These are phyloP conservation scores for Aspergillus udagawae DNA, from an alignment of 2,329 filamentous ascomycete species.

Conservation along the genomic window DNA sequence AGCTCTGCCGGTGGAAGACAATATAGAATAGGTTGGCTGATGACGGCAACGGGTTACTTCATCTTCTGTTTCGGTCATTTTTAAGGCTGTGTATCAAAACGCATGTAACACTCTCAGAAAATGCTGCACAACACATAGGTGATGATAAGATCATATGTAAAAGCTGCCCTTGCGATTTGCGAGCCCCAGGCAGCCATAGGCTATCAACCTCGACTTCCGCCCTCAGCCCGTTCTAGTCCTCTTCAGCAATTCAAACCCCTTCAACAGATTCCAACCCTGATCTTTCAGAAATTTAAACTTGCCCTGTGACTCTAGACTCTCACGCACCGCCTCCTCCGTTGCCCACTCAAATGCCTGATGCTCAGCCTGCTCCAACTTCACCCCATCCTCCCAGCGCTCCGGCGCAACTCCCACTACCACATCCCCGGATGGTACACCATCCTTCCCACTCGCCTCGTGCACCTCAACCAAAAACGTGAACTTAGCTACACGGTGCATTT, in stretches of 20 bases:
- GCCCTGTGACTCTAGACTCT: slow-evolving; percentile 10
- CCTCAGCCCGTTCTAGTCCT: neutral
- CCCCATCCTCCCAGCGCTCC: slow-evolving; percentile 16
- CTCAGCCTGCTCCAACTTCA: slow-evolving; percentile 31
- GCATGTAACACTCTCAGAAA: neutral
- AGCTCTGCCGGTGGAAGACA: slow-evolving; percentile 43
- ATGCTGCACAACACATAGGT: neutral
- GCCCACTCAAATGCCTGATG: slow-evolving; percentile 38
- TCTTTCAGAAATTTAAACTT: slow-evolving; percentile 18
- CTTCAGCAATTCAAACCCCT: slow-evolving; percentile 16
- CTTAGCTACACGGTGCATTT: slow-evolving; percentile 26
- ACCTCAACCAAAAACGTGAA: slow-evolving; percentile 39
- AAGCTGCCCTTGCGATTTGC: neutral
- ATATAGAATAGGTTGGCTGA: slow-evolving; percentile 9
- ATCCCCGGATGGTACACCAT: neutral
- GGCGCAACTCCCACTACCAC: neutral
- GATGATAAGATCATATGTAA: neutral
- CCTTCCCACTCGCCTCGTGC: slow-evolving; percentile 13
- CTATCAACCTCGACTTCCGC: neutral
- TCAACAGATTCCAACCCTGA: slow-evolving; percentile 22
- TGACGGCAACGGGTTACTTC: neutral
- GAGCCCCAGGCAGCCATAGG: neutral
- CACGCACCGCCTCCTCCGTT: slow-evolving; percentile 30
- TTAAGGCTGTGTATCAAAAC: neutral
- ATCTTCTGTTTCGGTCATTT: neutral